Evolutionary conservation across 805 yeast species (phyloP).

Genomic region (Schwanniomyces polymorphus): DNA sequence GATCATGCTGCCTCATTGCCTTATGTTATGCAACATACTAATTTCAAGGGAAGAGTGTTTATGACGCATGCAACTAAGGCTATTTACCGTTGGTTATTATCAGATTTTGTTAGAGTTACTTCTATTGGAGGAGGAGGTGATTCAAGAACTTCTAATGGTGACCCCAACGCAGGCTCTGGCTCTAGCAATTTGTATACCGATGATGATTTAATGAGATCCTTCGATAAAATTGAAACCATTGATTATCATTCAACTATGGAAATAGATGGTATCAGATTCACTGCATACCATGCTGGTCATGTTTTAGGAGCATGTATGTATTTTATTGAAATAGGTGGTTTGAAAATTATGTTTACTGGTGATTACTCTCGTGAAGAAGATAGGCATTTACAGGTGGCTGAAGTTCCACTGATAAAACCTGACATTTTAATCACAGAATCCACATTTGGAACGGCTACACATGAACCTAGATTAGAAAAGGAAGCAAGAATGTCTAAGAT

Average conservation of each 20-base stretch:
- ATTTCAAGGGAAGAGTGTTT: conserved; percentile 90
- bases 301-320: conserved; percentile 99
- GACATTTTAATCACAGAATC: conserved; percentile 92
- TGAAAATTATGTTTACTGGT: conserved; percentile 88
- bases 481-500: conserved; percentile 78
- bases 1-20: conserved; percentile 99
- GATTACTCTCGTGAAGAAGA: conserved; percentile 96
- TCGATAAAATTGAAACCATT: conserved; percentile 87
- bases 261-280: conserved; percentile 89
- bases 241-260: conserved; percentile 96
- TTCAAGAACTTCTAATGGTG: conserved; percentile 18
- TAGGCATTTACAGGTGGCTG: conserved; percentile 93
- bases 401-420: conserved; percentile 83
- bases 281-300: conserved; percentile 99
- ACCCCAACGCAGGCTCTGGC: conserved; percentile 13
- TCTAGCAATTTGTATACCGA: conserved; percentile 73
- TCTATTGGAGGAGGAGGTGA: conserved; percentile 52
- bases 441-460: conserved; percentile 97
- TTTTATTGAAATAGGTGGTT: conserved; percentile 90
- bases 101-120: conserved; percentile 93
- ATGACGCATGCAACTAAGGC: conserved; percentile 99
- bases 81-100: conserved; percentile 90
- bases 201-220: conserved; percentile 83
- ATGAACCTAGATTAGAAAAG: conserved; percentile 84
- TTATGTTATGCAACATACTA: conserved; percentile 96